Evolutionary conservation across 805 yeast genomes (phyloP).

Genomic region (Kodamaea fukazawae): DNA sequence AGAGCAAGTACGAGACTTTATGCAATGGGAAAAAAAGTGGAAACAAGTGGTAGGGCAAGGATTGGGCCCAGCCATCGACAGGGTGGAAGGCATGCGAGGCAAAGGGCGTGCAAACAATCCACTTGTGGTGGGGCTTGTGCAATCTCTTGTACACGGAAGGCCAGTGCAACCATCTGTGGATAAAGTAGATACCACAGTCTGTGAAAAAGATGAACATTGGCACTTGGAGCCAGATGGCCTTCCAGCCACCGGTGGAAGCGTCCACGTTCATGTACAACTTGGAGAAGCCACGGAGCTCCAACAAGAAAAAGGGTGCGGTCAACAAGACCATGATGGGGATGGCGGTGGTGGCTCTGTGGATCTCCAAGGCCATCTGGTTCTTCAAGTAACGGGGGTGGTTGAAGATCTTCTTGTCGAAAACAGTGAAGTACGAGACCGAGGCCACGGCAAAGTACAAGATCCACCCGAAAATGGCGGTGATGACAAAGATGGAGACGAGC

Average conservation of each 20-base stretch:
- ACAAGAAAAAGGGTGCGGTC: slow-evolving; percentile 86
- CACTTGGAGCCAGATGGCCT: slow-evolving; percentile 60
- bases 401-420: slow-evolving; percentile 86
- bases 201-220: slow-evolving; percentile 88
- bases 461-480: slow-evolving; percentile 85
- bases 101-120: slow-evolving; percentile 98
- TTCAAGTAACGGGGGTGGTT: slow-evolving; percentile 95
- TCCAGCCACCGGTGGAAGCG: slow-evolving; percentile 66
- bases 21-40: slow-evolving; percentile 93
- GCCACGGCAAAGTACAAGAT: slow-evolving; percentile 75
- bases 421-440: slow-evolving; percentile 66
- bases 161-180: slow-evolving; percentile 93
- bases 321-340: slow-evolving; percentile 86
- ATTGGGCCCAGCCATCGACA: slow-evolving; percentile 91
- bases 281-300: slow-evolving; percentile 83
- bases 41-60: slow-evolving; percentile 88
- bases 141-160: slow-evolving; percentile 79
- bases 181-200: slow-evolving; percentile 86
- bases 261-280: slow-evolving; percentile 65
- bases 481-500: slow-evolving; percentile 56
- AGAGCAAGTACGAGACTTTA: slow-evolving; percentile 73
- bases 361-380: slow-evolving; percentile 86
- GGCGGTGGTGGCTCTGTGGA: slow-evolving; percentile 70
- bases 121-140: slow-evolving; percentile 98
- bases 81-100: slow-evolving; percentile 99